Evolutionary conservation across 179 eudicot genomes (phyloP).

Genomic region (Amaranthus tricolor): DNA sequence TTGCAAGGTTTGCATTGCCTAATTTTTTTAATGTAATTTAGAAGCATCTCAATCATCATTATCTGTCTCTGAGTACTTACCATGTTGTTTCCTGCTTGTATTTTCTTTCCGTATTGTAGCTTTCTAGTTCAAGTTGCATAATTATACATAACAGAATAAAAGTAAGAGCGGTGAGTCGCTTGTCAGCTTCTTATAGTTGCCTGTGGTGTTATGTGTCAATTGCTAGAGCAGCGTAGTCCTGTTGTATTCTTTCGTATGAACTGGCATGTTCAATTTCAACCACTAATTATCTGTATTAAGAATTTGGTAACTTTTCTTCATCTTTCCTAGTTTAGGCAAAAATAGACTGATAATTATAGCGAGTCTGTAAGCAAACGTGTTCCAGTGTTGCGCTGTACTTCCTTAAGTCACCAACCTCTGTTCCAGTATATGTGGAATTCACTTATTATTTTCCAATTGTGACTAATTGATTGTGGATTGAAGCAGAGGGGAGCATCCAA

Average conservation of each 20-base stretch:
- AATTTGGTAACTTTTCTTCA: slow-evolving; percentile 1
- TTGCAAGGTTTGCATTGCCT: not conserved
- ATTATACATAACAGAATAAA: not conserved
- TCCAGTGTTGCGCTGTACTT: not conserved
- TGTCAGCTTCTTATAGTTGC: not conserved
- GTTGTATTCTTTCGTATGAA: not conserved
- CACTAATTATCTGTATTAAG: not conserved
- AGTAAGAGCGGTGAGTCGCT: not conserved
- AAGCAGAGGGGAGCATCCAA: slow-evolving; percentile 62
- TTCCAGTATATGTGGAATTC: not conserved
- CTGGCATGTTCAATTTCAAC: not conserved
- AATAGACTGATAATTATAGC: not conserved
- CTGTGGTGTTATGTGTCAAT: not conserved
- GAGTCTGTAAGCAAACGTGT: not conserved
- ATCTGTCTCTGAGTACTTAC: not conserved
- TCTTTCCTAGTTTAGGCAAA: not conserved
- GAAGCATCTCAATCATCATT: not conserved
- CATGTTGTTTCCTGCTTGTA: not conserved
- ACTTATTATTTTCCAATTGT: not conserved
- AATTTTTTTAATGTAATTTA: not conserved
- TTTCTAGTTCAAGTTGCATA: not conserved
- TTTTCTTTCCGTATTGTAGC: not conserved
- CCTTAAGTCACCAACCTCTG: not conserved
- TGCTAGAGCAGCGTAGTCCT: not conserved
- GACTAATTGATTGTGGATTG: not conserved